Base-by-base conservation (phyloP, 2,329 filamentous ascomycete genomes). In the Ascochyta rabiei region DNA sequence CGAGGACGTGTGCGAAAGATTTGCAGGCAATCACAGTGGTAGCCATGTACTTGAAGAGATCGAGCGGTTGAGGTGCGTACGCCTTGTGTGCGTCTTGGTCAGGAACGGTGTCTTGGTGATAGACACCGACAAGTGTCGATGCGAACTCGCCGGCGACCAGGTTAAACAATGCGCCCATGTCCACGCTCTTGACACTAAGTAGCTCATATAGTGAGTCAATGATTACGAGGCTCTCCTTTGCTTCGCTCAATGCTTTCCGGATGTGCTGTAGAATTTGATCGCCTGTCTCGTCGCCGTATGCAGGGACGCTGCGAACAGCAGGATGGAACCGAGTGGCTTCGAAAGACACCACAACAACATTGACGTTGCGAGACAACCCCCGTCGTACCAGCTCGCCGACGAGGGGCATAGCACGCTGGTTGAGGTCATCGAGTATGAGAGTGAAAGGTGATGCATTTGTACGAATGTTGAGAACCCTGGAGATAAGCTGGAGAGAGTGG, bases 381-480 rank as follows among this genome's bases (percentile, higher is more conserved):
- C 93, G 84, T 41, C 82, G 80, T 48, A 90, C 84, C 74, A 93
- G 90, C 74, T 96, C 92, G 16, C 80, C 77, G 2, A 93, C 61
- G 4, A 96, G 77, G 0, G 87, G 87, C 26, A 80, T 82, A 6
- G 87, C 90, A 23, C 87, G 86, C 76, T 96, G 92, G 76, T 96
- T 91, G 26, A 97, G 80, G 30, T 83, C 90, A 75, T 98, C 93
- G 52, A 96, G 81, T 3, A 97, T 77, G 23, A 98, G 80, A 0
- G 93, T 97, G 68, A 98, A 86, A 2, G 93, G 93, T 43, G 91
- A 96, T 13, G 89, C 86, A 52, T 86, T 86, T 74, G 95, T 89
- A 59, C 91, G 84, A 51, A 91, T 80, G 69, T 87, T 90, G 60
- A 96, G 81, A 2, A 96, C 80, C 70, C 91, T 93, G 60, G 92